Base-by-base conservation (phyloP, 1,139 yeast species). In the Williopsis jadinii region DNA sequence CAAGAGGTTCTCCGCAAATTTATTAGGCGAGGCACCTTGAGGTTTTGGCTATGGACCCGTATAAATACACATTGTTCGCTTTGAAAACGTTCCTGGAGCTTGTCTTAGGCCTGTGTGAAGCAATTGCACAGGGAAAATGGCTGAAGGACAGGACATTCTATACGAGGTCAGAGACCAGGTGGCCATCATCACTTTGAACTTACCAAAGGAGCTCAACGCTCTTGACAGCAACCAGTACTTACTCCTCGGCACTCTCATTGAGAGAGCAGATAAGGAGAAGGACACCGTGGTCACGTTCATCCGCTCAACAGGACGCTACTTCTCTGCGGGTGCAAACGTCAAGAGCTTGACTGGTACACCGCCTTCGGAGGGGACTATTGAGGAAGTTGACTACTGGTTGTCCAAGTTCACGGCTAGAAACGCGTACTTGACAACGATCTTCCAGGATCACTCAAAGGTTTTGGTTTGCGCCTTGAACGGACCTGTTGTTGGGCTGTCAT, bases 321-420 rank as follows among this genome's bases (percentile, higher is more conserved):
- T 87, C 60, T 80, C 90, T 31, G 85, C 95, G 8, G 97, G 97
- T 32, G 96, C 95, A 28, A 81, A 85, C 59, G 75, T 85, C 46
- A 57, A 60, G 34, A 64, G 68, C 14, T 59, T 41, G 8, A 35
- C 44, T 11, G 38, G 37, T 34, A 34, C 44, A 65, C 13, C 60
- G 60, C 12, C 24, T 42, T 62, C 44, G 47, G 51, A 4, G 44
- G 50, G 52, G 9, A 53, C 54, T 1, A 19, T 19, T 19, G 53
- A 60, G 11, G 65, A 62, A 38, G 51, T 73, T 45, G 75, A 74
- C 43, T 72, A 68, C 53, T 79, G 85, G 84, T 63, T 79, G 46
- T 63, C 68, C 44, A 64, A 66, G 45, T 82, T 84, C 55, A 77
- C 80, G 11, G 76, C 87, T 9, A 75, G 90, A 57, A 87, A 87